Evolutionary conservation across 2,329 filamentous ascomycete genomes (phyloP).

Genomic region (Aureobasidium sp.): DNA sequence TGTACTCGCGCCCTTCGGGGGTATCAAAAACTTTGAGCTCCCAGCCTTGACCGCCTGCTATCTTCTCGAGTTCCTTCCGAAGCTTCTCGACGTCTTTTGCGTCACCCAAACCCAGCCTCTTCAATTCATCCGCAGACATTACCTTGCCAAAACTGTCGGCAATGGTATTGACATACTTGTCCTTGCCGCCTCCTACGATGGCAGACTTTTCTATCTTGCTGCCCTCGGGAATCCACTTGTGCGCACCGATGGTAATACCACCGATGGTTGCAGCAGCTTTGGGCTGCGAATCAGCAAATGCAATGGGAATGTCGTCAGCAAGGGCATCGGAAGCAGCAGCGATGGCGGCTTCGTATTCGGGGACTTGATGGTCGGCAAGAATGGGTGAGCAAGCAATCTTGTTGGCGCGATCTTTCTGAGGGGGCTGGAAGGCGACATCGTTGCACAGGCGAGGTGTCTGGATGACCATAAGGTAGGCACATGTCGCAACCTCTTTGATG

Average conservation of each 20-base stretch:
- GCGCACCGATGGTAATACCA: conserved; percentile 53
- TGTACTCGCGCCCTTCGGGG: conserved; percentile 57
- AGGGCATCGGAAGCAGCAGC: conserved; percentile 17
- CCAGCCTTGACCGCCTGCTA: conserved; percentile 69
- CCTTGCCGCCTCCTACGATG: conserved; percentile 45
- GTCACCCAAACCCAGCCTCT: conserved; percentile 57
- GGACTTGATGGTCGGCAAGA: conserved; percentile 48
- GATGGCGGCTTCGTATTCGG: conserved; percentile 27
- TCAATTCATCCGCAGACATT: conserved; percentile 38
- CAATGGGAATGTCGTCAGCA: conserved; percentile 6
- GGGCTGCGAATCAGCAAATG: conserved; percentile 10
- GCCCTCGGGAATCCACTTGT: conserved; percentile 48
- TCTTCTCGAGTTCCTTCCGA: conserved; percentile 58
- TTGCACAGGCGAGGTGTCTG: conserved; percentile 83
- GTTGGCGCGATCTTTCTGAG: conserved; percentile 69
- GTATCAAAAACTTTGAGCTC: conserved; percentile 71
- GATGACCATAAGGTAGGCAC: conserved; percentile 87
- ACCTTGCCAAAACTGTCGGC: conserved; percentile 51
- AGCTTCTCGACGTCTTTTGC: conserved; percentile 65
- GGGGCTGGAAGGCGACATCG: conserved; percentile 79
- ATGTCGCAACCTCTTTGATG: conserved; percentile 90
- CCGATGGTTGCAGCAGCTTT: conserved; percentile 43
- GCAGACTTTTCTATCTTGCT: conserved; percentile 49
- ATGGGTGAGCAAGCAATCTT: conserved; percentile 70
- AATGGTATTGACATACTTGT: conserved; percentile 46